phyloP scores from a whole-genome alignment of 1,139 yeast species.

The Schizosaccharomyces versatilis region DNA sequence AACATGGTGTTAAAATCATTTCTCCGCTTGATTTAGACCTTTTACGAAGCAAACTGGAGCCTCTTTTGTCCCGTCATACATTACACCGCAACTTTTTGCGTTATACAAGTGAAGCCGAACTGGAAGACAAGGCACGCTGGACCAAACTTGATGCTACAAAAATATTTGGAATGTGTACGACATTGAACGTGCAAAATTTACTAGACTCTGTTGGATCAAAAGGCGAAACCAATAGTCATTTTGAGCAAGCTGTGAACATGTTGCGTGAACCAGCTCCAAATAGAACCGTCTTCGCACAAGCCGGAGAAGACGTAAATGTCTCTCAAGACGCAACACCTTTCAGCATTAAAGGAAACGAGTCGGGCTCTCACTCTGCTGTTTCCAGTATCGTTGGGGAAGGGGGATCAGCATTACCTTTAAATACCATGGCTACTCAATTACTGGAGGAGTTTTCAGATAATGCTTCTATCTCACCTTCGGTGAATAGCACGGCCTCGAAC shows the following conservation, averaged over 20 bases:
- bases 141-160: constrained; percentile 16
- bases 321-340: background rate
- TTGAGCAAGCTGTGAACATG: background rate
- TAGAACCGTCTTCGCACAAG: too few relatives aligned
- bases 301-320: background rate
- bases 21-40: constrained; percentile 21
- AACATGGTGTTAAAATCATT: constrained; percentile 15
- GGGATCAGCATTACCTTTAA: too few relatives aligned
- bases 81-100: constrained; percentile 31
- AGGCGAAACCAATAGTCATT: background rate
- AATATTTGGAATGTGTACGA: constrained; percentile 20
- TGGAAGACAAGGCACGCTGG: constrained; percentile 21
- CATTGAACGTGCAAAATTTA: constrained; percentile 14
- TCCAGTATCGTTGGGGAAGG: background rate
- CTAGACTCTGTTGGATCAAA: background rate
- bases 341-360: background rate
- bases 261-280: background rate
- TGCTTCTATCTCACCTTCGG: background rate
- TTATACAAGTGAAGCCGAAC: constrained; percentile 24
- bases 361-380: background rate
- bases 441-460: background rate
- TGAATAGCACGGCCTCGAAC: background rate
- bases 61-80: constrained; percentile 20
- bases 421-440: background rate
- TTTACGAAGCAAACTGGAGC: constrained; percentile 15